Evolutionary conservation across 2,329 filamentous ascomycete species (phyloP).

Genomic region (Phaeosphaeria sp.): DNA sequence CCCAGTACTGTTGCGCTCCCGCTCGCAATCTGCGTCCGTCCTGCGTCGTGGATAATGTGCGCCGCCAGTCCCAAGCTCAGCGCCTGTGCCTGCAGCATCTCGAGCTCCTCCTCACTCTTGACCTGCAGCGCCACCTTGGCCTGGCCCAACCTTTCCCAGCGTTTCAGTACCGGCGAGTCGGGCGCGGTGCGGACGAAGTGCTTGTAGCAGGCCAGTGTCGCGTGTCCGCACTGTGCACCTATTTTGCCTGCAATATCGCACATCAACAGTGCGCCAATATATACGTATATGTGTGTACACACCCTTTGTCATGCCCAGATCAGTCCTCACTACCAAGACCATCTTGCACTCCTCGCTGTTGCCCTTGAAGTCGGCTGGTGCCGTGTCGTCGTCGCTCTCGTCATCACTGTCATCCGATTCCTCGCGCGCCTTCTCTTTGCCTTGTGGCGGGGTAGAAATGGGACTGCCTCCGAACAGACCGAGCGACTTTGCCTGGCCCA

Average conservation of each 20-base stretch:
- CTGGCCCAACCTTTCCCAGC: constrained; percentile 88
- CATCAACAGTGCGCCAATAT: constrained; percentile 9
- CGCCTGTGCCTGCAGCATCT: constrained; percentile 81
- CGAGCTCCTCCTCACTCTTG: constrained; percentile 80
- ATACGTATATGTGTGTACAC: neutral
- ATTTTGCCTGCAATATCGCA: constrained; percentile 83
- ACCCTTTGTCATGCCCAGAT: constrained; percentile 97
- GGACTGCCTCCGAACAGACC: constrained; percentile 71
- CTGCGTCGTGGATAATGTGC: constrained; percentile 92
- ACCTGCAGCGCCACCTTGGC: constrained; percentile 92
- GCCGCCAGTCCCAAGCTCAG: constrained; percentile 84
- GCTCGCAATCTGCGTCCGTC: constrained; percentile 92
- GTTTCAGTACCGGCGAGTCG: constrained; percentile 70
- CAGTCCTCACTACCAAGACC: constrained; percentile 88
- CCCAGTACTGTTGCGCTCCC: constrained; percentile 93
- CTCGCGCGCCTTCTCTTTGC: constrained; percentile 20
- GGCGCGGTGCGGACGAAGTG: constrained; percentile 65
- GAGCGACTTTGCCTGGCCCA: constrained; percentile 69
- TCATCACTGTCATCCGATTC: constrained; percentile 37
- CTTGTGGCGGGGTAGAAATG: constrained; percentile 33
- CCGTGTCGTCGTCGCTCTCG: constrained; percentile 33
- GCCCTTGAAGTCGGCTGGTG: constrained; percentile 54
- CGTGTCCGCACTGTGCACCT: constrained; percentile 91
- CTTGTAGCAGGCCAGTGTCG: constrained; percentile 98
- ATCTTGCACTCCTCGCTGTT: constrained; percentile 88